These are phyloP conservation scores for Ampelomyces quisqualis DNA, from an alignment of 2,329 filamentous ascomycete species.

Conservation along the genomic window DNA sequence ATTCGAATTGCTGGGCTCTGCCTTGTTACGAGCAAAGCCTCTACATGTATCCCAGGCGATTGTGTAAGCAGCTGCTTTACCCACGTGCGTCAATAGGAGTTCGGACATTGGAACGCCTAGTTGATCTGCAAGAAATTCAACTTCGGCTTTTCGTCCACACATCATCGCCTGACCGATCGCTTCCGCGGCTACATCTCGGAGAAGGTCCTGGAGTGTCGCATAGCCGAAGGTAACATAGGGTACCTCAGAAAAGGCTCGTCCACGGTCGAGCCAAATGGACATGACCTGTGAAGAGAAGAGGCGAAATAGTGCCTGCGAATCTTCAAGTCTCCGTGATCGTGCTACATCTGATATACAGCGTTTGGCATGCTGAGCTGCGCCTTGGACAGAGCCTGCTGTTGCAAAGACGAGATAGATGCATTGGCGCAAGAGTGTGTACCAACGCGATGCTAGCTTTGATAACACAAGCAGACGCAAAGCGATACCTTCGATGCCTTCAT, in stretches of 20 bases:
- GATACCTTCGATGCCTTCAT: conserved; percentile 75
- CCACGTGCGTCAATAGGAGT: conserved; percentile 64
- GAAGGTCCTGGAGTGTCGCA: conserved; percentile 63
- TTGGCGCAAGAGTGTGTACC: conserved; percentile 81
- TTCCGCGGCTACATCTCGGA: conserved; percentile 73
- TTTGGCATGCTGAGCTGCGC: conserved; percentile 68
- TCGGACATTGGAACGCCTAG: conserved; percentile 20
- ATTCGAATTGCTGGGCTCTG: conserved; percentile 60
- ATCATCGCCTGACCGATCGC: conserved; percentile 78
- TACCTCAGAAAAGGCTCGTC: conserved; percentile 56
- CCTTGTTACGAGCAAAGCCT: conserved; percentile 40
- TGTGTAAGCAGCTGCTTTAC: conserved; percentile 78
- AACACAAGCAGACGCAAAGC: conserved; percentile 78
- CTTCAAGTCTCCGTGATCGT: conserved; percentile 61
- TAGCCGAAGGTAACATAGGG: conserved; percentile 88
- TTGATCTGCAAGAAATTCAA: conserved; percentile 60
- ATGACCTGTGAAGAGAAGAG: conserved; percentile 87
- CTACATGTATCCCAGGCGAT: conserved; percentile 71
- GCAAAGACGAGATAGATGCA: conserved; percentile 96
- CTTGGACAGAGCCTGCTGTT: conserved; percentile 70
- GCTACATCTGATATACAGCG: conserved; percentile 70
- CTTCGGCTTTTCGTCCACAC: conserved; percentile 68
- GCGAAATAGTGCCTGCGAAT: conserved; percentile 70
- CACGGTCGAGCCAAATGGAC: conserved; percentile 83
- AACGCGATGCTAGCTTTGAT: conserved; percentile 73